Conservation (phyloP, 1,139 yeast species). For the Saccharomyces pastorianus region DNA sequence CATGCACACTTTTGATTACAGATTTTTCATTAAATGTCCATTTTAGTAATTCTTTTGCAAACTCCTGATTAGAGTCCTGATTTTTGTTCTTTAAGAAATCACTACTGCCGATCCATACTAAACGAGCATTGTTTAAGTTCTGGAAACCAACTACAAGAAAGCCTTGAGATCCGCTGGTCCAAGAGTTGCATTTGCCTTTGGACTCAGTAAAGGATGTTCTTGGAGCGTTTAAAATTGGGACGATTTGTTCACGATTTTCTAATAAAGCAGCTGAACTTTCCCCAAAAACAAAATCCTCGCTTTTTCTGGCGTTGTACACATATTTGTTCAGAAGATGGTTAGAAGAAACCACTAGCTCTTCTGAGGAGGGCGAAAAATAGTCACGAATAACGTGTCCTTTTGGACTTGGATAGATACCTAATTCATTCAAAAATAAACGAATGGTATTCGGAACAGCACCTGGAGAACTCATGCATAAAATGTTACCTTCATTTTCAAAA, state of each 20-base stretch:
- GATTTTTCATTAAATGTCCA: slow-evolving; percentile 75
- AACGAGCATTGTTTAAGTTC: slow-evolving; percentile 70
- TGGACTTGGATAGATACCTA: slow-evolving; percentile 82
- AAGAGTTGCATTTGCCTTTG: slow-evolving; percentile 37
- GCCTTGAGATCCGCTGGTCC: slow-evolving; percentile 83
- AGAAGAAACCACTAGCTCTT: slow-evolving; percentile 16
- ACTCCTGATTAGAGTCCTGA: slow-evolving; percentile 26
- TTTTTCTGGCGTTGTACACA: slow-evolving; percentile 16
- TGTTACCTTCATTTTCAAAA: slow-evolving; percentile 60
- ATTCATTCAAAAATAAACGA: slow-evolving; percentile 60
- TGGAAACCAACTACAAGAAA: slow-evolving; percentile 75
- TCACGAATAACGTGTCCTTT: slow-evolving; percentile 60
- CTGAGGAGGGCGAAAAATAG: slow-evolving; percentile 42
- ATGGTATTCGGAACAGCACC: slow-evolving; percentile 61
- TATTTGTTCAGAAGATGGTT: slow-evolving; percentile 18
- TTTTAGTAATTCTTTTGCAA: slow-evolving; percentile 45
- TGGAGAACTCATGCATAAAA: slow-evolving; percentile 53
- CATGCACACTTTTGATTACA: slow-evolving; percentile 50
- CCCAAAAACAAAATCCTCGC: slow-evolving; percentile 29
- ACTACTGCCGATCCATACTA: slow-evolving; percentile 69
- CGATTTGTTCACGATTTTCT: slow-evolving; percentile 52
- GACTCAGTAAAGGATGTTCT: slow-evolving; percentile 51
- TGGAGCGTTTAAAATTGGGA: slow-evolving; percentile 67
- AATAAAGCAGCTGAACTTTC: slow-evolving; percentile 47
- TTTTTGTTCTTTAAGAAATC: slow-evolving; percentile 40